phyloP scores from a whole-genome alignment of 805 yeast genomes.

The Yarrowia hollandica region DNA sequence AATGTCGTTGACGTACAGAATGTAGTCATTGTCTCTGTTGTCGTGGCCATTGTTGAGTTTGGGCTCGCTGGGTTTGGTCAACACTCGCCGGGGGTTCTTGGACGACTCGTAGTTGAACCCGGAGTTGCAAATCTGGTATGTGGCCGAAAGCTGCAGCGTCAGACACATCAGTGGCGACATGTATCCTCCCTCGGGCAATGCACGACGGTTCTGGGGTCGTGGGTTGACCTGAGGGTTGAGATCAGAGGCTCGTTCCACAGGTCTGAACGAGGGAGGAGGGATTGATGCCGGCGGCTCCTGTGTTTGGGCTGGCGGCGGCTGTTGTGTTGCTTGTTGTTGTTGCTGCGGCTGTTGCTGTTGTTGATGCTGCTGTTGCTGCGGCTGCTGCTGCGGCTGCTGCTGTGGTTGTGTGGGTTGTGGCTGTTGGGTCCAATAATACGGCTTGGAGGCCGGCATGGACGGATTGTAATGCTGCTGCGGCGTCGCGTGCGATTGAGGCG shows the following conservation, averaged over 20 bases:
- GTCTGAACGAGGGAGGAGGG: slow-evolving; percentile 41
- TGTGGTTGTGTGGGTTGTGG: not conserved
- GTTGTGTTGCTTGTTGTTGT: not conserved
- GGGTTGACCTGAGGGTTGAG: slow-evolving; percentile 39
- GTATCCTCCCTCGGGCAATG: slow-evolving; percentile 44
- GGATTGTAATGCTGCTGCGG: slow-evolving; percentile 20
- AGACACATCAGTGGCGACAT: slow-evolving; percentile 70
- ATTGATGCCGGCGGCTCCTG: slow-evolving; percentile 30
- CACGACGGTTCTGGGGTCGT: slow-evolving; percentile 41
- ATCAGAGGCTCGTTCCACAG: slow-evolving; percentile 41
- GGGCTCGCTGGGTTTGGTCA: slow-evolving; percentile 90
- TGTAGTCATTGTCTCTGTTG: slow-evolving; percentile 86
- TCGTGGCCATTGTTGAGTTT: slow-evolving; percentile 78
- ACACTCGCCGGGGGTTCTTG: slow-evolving; percentile 85
- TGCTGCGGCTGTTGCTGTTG: slow-evolving; percentile 26
- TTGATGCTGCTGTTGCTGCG: slow-evolving; percentile 30
- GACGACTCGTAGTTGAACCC: slow-evolving; percentile 77
- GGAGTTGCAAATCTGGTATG: slow-evolving; percentile 84
- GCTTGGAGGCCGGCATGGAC: slow-evolving; percentile 3
- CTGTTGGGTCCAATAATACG: slow-evolving; percentile 11
- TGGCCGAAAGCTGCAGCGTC: slow-evolving; percentile 71
- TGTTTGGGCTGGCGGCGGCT: not conserved
- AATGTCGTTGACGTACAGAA: slow-evolving; percentile 90
- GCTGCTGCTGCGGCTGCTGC: no score
- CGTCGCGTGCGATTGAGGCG: not conserved